Percentiles rank a stretch among this genome's conserved stretches.
phyloP scores from a whole-genome alignment of 257 asterid species.

The Mitragyna speciosa region DNA sequence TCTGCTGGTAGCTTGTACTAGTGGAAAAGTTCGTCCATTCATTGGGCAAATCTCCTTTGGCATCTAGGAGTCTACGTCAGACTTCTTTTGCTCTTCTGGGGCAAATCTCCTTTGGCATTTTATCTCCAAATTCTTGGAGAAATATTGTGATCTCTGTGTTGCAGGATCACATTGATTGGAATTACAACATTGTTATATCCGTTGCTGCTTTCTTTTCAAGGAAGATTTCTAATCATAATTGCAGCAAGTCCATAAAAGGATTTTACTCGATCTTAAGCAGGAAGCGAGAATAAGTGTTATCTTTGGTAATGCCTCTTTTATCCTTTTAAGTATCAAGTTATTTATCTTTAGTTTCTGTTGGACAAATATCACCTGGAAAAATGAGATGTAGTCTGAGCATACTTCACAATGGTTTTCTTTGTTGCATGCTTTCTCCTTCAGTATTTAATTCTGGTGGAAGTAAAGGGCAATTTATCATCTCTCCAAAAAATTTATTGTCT shows the following conservation, averaged over 20 bases:
- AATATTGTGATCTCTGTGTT: conserved; percentile 31
- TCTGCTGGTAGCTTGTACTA: conserved; percentile 21
- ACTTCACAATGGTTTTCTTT: background rate
- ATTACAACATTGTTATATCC: background rate
- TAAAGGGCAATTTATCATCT: background rate
- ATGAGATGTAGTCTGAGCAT: background rate
- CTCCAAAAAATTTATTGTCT: background rate
- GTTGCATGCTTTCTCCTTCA: background rate
- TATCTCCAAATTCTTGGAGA: conserved; percentile 64
- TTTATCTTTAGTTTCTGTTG: conserved; percentile 3
- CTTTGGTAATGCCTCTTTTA: background rate
- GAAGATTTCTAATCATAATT: conserved; percentile 13
- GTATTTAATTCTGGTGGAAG: background rate
- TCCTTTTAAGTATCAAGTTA: background rate
- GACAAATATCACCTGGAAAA: background rate
- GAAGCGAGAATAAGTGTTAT: conserved; percentile 23
- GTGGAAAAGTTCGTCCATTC: conserved; percentile 26
- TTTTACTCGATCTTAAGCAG: conserved; percentile 10
- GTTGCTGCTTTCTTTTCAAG: conserved; percentile 7
- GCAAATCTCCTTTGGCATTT: conserved; percentile 96
- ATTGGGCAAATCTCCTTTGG: conserved; percentile 77
- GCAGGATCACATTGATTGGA: conserved; percentile 21
- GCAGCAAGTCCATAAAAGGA: conserved; percentile 16
- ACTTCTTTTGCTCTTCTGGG: conserved; percentile 36
- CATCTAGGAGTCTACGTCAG: conserved; percentile 50